These are phyloP conservation scores for Chaetomium tenue DNA, from an alignment of 495 filamentous ascomycete species.

Conservation along the genomic window DNA sequence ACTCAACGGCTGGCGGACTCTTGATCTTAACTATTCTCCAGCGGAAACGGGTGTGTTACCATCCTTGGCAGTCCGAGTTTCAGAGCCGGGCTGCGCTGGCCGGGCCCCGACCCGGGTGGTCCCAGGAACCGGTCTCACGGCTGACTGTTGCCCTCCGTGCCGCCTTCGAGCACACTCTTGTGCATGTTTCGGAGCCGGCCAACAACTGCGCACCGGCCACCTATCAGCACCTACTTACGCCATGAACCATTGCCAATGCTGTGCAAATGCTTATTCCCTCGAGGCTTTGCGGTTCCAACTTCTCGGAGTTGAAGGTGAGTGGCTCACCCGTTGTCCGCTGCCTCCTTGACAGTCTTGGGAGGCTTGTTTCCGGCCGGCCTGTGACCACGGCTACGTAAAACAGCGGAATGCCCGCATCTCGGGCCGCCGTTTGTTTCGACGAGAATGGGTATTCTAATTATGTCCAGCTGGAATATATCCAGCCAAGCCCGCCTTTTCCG, in stretches of 20 bases:
- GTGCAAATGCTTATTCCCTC: not conserved
- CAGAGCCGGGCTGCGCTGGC: constrained; percentile 14
- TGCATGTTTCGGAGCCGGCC: constrained; percentile 22
- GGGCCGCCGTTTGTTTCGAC: constrained; percentile 11
- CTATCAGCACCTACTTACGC: not conserved
- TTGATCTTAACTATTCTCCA: not conserved
- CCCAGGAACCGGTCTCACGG: constrained; percentile 12
- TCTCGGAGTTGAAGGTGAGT: not conserved
- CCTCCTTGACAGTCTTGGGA: not conserved
- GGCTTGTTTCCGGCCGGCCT: constrained; percentile 10
- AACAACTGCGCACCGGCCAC: constrained; percentile 13
- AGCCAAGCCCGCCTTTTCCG: not conserved
- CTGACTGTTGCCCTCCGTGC: constrained; percentile 15
- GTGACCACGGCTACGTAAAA: not conserved
- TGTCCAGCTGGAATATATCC: constrained; percentile 6
- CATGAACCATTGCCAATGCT: not conserved
- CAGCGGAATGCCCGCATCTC: constrained; percentile 2
- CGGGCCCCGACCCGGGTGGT: constrained; percentile 1
- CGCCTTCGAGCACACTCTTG: constrained; percentile 12
- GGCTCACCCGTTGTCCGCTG: constrained; percentile 6
- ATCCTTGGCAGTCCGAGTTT: constrained; percentile 13
- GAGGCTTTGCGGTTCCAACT: not conserved
- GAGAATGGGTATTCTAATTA: constrained; percentile 1
- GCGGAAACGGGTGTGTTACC: constrained; percentile 4
- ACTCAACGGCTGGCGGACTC: not conserved